Base-by-base conservation (phyloP, 768 basidiomycete genomes). In the Nidularia pulvinata region DNA sequence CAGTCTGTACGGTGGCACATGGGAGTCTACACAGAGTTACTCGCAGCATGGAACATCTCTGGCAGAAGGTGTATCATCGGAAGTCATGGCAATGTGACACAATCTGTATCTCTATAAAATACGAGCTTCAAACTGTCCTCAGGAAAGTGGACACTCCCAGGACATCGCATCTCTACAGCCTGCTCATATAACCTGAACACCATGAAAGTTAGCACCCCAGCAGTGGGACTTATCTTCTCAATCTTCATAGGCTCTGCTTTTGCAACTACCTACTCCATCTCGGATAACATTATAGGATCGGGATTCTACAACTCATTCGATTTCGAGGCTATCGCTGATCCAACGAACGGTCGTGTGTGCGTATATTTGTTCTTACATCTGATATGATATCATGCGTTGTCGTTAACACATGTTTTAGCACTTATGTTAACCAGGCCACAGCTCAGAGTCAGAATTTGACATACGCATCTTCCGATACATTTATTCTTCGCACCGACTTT, bases 311-410 rank as follows among this genome's bases (percentile, higher is more conserved):
- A 70, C 37, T 64, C 71, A 22, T 86, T 87, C 62, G 54, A 62
- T 19, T 80, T 78, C 67, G 69, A 81, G 58, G 68, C 69, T 6
- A 76, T 79, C 36, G 35, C 73, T 2, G 85, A 86, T 59, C 84
- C 85, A 1, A 86, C 85, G 2, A 64, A 78, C 46, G 85, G 85
- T 11, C 68, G 84, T 54, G 85, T 88, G 85, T 86, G 65, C 59
- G 81, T 61, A 32, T 4, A 50, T 50, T 16, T 16, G 32, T n/a
- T 44, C 10, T 1, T 9, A 33, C 34, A 13, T 54, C 36, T 13
- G 22, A 7, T 35, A 19, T 3, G 30, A 53, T 51, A 39, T 30
- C 49, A 30, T 19, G 25, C 25, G 25, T 30, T 4, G 25, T 30
- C 25, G 25, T 30, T 30, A 30, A 30, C 25, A 53, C 33, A 50